Conservation (phyloP, 345 rosid species). For the Acer yangbiense region DNA sequence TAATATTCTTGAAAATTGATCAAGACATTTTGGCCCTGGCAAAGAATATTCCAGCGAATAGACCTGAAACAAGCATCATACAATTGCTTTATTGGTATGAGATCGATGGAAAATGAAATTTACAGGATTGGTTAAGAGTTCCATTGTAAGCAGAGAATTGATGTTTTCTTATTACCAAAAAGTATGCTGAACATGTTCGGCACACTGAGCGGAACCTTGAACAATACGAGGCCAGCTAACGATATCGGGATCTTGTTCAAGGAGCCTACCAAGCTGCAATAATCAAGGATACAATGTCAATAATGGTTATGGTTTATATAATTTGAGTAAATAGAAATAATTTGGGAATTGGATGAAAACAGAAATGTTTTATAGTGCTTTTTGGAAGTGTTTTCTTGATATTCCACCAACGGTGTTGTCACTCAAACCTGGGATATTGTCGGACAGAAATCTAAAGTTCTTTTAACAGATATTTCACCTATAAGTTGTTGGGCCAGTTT, state of each 20-base stretch:
- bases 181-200: conserved; percentile 80
- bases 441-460: no score
- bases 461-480: conserved; percentile 38
- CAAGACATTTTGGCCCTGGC: conserved; percentile 91
- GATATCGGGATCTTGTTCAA: conserved; percentile 92
- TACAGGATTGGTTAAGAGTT: background rate
- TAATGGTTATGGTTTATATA: background rate
- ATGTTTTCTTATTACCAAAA: conserved; percentile 55
- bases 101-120: background rate
- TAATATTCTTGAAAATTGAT: background rate
- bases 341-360: background rate
- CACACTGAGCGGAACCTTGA: conserved; percentile 79
- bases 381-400: background rate
- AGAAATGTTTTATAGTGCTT: background rate
- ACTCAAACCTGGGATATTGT: no score
- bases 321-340: background rate
- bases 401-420: no score
- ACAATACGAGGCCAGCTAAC: conserved; percentile 66
- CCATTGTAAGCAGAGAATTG: background rate
- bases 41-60: conserved; percentile 79
- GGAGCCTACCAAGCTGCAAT: conserved; percentile 78
- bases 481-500: conserved; percentile 95
- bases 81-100: background rate
- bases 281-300: conserved; percentile 9
- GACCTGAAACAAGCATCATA: conserved; percentile 51